phyloP scores from a whole-genome alignment of 352 stramenopile species.

The Phytophthora cajani region DNA sequence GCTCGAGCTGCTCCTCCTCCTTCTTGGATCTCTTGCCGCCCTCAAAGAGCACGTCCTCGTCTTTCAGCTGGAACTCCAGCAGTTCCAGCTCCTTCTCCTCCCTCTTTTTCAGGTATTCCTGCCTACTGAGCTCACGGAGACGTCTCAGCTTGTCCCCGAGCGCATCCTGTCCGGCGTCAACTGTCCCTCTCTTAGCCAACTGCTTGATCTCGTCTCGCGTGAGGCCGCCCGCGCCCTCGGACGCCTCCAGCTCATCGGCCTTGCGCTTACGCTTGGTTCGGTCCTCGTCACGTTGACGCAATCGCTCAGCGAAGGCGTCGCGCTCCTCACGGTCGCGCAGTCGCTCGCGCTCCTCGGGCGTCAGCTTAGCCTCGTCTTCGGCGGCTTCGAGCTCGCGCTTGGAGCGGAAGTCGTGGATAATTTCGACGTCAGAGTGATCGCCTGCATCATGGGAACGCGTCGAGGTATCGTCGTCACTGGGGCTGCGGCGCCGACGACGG shows the following conservation, averaged over 20 bases:
- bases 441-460: slow-evolving; percentile 9
- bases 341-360: slow-evolving; percentile 56
- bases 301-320: slow-evolving; percentile 82
- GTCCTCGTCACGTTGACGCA: slow-evolving; percentile 81
- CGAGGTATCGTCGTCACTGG: slow-evolving; percentile 17
- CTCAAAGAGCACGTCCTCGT: slow-evolving; percentile 86
- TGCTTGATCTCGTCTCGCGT: slow-evolving; percentile 84
- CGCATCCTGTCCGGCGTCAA: slow-evolving; percentile 48
- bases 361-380: slow-evolving; percentile 28
- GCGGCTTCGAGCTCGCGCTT: slow-evolving; percentile 43
- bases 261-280: slow-evolving; percentile 70
- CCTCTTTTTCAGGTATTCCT: slow-evolving; percentile 98
- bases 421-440: slow-evolving; percentile 33
- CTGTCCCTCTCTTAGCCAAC: slow-evolving; percentile 78
- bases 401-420: slow-evolving; percentile 54
- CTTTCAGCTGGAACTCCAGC: slow-evolving; percentile 86
- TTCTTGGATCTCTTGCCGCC: slow-evolving; percentile 61
- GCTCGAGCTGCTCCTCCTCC: slow-evolving; percentile 86
- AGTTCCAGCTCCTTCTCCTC: slow-evolving; percentile 97
- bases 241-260: slow-evolving; percentile 41
- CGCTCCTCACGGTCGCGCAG: slow-evolving; percentile 73
- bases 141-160: slow-evolving; percentile 68
- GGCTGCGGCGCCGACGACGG: slow-evolving; percentile 33
- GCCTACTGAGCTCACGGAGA: slow-evolving; percentile 92
- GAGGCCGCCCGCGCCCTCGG: slow-evolving; percentile 38